phyloP scores from a whole-genome alignment of 2,329 filamentous ascomycete genomes.

The Cryphonectria nitschkei region DNA sequence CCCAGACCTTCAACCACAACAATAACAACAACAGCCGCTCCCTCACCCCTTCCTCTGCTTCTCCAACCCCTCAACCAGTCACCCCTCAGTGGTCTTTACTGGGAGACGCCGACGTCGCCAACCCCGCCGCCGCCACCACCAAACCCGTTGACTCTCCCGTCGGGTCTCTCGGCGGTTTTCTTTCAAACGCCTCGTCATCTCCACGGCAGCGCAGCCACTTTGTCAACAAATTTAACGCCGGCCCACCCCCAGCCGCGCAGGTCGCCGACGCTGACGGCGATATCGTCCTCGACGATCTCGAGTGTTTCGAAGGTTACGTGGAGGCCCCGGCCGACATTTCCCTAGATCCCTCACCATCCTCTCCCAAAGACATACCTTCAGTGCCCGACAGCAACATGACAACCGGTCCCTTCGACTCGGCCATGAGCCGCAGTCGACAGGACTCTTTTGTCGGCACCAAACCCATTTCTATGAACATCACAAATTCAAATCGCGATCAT shows the following conservation, averaged over 20 bases:
- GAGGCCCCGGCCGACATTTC: slow-evolving; percentile 10
- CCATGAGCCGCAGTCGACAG: slow-evolving; percentile 61
- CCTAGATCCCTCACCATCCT: slow-evolving; percentile 9
- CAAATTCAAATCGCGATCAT: slow-evolving; percentile 64
- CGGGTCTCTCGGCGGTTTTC: slow-evolving; percentile 31
- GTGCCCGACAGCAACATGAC: slow-evolving; percentile 57
- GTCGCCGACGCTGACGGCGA: slow-evolving; percentile 32
- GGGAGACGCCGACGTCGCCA: slow-evolving; percentile 28
- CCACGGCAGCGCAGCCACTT: slow-evolving; percentile 31
- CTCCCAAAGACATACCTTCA: slow-evolving; percentile 35
- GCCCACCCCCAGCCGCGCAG: slow-evolving; percentile 28
- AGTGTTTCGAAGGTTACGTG: slow-evolving; percentile 37
- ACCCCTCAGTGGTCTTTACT: slow-evolving; percentile 46
- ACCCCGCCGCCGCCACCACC: slow-evolving; percentile 34
- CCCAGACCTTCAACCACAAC: slow-evolving; percentile 28
- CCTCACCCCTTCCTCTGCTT: slow-evolving; percentile 42
- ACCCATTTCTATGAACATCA: slow-evolving; percentile 69
- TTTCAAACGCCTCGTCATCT: slow-evolving; percentile 33
- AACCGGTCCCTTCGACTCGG: slow-evolving; percentile 62
- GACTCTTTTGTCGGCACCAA: slow-evolving; percentile 69
- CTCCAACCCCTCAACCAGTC: slow-evolving; percentile 49
- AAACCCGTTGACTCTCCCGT: slow-evolving; percentile 32
- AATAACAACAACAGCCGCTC: slow-evolving; percentile 39
- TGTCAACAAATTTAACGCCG: slow-evolving; percentile 33
- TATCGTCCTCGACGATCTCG: slow-evolving; percentile 35